These are phyloP conservation scores for Misopates orontium DNA, from an alignment of 257 asterid species.

Conservation along the genomic window DNA sequence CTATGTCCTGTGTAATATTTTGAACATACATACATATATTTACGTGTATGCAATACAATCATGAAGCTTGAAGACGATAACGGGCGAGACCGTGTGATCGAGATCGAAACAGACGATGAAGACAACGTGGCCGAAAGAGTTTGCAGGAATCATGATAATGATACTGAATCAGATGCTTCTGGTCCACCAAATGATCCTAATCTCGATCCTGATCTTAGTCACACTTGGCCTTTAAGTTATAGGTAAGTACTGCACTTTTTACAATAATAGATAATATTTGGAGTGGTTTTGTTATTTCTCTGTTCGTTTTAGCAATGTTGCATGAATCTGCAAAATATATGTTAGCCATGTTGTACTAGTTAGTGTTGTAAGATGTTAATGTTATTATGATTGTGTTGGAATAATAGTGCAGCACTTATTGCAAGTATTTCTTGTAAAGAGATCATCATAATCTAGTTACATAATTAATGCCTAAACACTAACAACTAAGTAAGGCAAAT, in stretches of 20 bases:
- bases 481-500: no score
- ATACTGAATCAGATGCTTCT: conserved; percentile 61
- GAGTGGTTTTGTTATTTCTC: background rate
- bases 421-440: no score
- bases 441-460: no score
- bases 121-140: conserved; percentile 64
- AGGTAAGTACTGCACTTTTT: conserved; percentile 40
- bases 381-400: no score
- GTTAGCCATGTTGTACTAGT: no score
- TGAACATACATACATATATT: background rate
- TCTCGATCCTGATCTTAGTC: conserved; percentile 33
- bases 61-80: conserved; percentile 72
- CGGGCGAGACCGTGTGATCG: conserved; percentile 61
- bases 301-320: background rate
- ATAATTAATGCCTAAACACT: no score
- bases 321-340: background rate
- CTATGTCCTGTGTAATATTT: background rate
- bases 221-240: conserved; percentile 84
- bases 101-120: conserved; percentile 81
- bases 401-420: no score
- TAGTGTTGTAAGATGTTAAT: no score
- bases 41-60: conserved; percentile 1
- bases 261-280: background rate
- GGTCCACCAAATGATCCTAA: conserved; percentile 36
- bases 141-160: conserved; percentile 40